Base-by-base conservation (phyloP, 257 asterid species). In the Capsicum pubescens region DNA sequence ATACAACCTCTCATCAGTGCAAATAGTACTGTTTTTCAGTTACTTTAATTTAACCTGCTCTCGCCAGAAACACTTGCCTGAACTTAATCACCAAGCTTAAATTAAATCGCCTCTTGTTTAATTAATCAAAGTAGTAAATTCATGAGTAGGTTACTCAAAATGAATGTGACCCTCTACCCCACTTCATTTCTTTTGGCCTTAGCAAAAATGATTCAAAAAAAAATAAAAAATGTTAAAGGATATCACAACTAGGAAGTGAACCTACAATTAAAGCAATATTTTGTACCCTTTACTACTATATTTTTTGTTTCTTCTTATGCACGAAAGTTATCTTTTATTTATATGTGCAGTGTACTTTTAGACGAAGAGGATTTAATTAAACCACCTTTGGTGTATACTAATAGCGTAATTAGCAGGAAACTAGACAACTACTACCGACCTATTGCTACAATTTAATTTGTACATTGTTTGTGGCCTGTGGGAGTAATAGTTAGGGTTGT, bases 21-120 rank as follows among this genome's bases (percentile, higher is more conserved):
- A 21, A 74, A 21, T 21, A 74, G 81, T 74, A 13, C 46, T 74
- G 21, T 74, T 74, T 9, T 50, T 74, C 12, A 16, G 46, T 21
- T 50, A 52, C 61, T 74, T 74, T 50, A 74, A 50, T 74, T 74
- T 50, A 74, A 50, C 46, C 44, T 21, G 61, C 81, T 21, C 81
- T 21, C 4, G 19, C 60, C 44, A 48, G 60, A 74, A 74, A 74
- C 36, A 74, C 44, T 11, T 8, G 44, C n/a, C 60, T 50, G 42
- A 74, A 32, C 32, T 32, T 13, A 72, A 69, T 48, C 58, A 74
- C 19, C 61, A 50, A 50, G 81, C 5, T 74, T 50, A 74, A 74
- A 21, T 74, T 50, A 74, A 74, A 21, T 44, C 81, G 8, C 7
- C 60, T 19, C 44, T 74, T 13, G 80, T 74, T 74, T 50, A 74